Evolutionary conservation across 495 filamentous ascomycete species (phyloP).

Genomic region (Xylaria intraflava): DNA sequence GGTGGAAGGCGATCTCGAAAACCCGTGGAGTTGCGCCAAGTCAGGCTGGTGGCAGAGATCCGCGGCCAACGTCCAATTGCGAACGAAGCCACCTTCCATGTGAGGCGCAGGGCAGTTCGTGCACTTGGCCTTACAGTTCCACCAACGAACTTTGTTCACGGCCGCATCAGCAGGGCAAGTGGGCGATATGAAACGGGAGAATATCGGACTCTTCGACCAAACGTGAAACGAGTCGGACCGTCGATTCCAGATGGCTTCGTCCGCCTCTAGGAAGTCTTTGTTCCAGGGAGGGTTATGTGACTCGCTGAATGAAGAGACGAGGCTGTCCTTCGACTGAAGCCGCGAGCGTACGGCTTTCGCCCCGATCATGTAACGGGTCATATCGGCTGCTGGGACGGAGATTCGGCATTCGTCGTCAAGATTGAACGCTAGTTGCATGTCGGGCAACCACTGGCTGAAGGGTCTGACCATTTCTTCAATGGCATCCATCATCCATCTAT

Average conservation of each 20-base stretch:
- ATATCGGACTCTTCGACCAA: conserved; percentile 29
- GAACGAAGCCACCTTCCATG: conserved; percentile 57
- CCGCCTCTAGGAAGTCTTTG: conserved; percentile 11
- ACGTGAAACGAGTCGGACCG: conserved; percentile 19
- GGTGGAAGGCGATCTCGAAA: conserved; percentile 57
- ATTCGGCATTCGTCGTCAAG: conserved; percentile 70
- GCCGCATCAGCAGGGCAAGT: conserved; percentile 53
- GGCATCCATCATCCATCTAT: conserved; percentile 47
- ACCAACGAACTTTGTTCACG: conserved; percentile 43
- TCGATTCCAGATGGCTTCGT: conserved; percentile 21
- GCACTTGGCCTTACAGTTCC: conserved; percentile 52
- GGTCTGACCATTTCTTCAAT: conserved; percentile 61
- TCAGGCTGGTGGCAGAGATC: conserved; percentile 77
- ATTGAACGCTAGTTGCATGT: conserved; percentile 81
- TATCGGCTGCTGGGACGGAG: conserved; percentile 57
- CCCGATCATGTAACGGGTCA: conserved; percentile 26
- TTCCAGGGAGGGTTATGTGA: conserved; percentile 17
- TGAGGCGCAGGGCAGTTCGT: conserved; percentile 56
- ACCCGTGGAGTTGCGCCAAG: conserved; percentile 62
- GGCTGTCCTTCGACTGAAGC: conserved; percentile 20
- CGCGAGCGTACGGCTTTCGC: conserved; percentile 25
- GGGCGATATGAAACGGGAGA: conserved; percentile 44
- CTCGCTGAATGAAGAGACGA: conserved; percentile 28
- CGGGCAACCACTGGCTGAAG: conserved; percentile 63
- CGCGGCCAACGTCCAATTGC: conserved; percentile 55